These are phyloP conservation scores for Botrytis deweyae DNA, from an alignment of 2,329 filamentous ascomycete genomes.

Conservation along the genomic window DNA sequence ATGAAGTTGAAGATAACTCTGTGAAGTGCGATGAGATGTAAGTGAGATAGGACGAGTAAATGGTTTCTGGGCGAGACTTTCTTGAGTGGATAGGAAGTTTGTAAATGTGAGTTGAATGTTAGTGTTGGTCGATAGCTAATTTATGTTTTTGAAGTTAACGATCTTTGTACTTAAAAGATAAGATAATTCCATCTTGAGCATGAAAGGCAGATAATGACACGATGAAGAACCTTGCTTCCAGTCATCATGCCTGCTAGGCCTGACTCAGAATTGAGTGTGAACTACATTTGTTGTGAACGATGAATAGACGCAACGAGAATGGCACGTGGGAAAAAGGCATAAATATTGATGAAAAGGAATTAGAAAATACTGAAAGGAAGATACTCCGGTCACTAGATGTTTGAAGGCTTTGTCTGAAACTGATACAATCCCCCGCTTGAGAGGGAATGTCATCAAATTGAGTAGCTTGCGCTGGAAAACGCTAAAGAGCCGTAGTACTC, in stretches of 20 bases:
- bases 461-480: background rate
- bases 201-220: background rate
- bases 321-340: too few species aligned
- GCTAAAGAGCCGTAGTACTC: background rate
- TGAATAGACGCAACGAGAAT: background rate
- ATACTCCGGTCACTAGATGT: background rate
- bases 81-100: background rate
- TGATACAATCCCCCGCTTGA: background rate
- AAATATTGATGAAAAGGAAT: background rate
- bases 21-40: background rate
- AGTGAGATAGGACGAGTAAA: background rate
- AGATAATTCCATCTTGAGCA: too few species aligned
- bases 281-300: background rate
- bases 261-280: background rate
- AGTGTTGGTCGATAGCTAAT: too few species aligned
- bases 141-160: background rate
- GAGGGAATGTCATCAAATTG: background rate
- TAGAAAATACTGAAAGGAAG: background rate
- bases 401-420: background rate
- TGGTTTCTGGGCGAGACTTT: too few species aligned
- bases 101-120: too few species aligned
- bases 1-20: background rate
- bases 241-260: background rate
- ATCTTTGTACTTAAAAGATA: background rate
- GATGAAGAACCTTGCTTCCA: background rate